These are phyloP conservation scores for Aureobasidium sp. DNA, from an alignment of 2,329 filamentous ascomycete species.

Conservation along the genomic window DNA sequence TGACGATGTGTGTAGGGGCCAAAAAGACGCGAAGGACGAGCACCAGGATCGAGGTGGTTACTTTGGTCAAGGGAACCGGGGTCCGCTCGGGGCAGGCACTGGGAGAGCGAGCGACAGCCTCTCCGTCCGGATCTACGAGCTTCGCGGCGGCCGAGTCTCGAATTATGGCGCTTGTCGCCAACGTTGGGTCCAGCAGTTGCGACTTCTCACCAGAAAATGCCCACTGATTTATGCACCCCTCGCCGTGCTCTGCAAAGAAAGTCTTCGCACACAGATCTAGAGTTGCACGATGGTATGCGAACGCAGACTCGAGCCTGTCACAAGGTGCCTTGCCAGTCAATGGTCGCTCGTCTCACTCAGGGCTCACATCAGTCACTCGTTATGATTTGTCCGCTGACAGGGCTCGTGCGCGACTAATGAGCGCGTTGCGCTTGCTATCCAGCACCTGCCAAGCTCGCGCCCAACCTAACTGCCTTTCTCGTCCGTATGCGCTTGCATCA, in stretches of 20 bases:
- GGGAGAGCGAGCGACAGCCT: constrained; percentile 7
- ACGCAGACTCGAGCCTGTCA: not conserved
- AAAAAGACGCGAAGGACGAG: not conserved
- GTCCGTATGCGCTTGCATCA: not conserved
- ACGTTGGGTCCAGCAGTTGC: not conserved
- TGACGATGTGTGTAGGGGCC: not conserved
- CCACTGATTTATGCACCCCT: not conserved
- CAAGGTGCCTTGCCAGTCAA: not conserved
- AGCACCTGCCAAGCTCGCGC: not conserved
- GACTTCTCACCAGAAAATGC: not conserved
- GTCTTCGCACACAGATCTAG: not conserved
- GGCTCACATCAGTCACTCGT: not conserved
- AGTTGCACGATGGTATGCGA: constrained; percentile 4
- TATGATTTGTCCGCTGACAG: constrained; percentile 10
- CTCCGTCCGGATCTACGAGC: constrained; percentile 2
- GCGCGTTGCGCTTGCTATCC: not conserved
- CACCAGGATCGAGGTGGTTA: not conserved
- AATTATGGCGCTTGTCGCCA: not conserved
- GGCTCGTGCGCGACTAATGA: constrained; percentile 8
- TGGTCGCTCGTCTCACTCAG: not conserved
- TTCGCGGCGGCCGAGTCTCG: not conserved
- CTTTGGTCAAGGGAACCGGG: constrained; percentile 3
- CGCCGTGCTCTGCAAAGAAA: not conserved
- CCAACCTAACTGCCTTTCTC: not conserved
- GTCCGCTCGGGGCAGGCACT: constrained; percentile 1